These are phyloP conservation scores for Globisporangium yorkense DNA, from an alignment of 352 stramenopile genomes.

Conservation along the genomic window DNA sequence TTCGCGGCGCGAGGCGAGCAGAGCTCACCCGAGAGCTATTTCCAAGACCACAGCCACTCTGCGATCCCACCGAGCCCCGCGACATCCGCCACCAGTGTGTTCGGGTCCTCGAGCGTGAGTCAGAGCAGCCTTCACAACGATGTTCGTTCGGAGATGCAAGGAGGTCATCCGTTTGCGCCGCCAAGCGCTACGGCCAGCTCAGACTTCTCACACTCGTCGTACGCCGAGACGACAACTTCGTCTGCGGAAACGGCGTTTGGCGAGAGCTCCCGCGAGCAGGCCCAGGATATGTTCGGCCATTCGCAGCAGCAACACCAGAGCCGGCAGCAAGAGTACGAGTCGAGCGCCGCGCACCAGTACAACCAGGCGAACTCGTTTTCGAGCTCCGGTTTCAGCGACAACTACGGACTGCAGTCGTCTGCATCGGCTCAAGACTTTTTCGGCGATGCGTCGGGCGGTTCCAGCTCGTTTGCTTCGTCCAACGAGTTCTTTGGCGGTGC, in stretches of 20 bases:
- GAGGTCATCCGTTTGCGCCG: neutral
- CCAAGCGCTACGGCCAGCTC: neutral
- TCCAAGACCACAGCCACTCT: neutral
- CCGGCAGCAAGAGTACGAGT: neutral
- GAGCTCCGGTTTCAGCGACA: slow-evolving; percentile 10
- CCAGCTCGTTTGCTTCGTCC: slow-evolving; percentile 11
- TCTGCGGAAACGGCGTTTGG: neutral
- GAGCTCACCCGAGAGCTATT: neutral
- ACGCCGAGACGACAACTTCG: neutral
- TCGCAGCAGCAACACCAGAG: neutral
- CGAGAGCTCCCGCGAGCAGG: neutral
- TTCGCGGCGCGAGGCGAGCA: neutral
- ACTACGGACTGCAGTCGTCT: slow-evolving; percentile 2
- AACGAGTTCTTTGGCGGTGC: slow-evolving; percentile 19
- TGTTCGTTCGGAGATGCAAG: neutral
- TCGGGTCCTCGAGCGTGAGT: neutral
- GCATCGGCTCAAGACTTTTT: slow-evolving; percentile 12
- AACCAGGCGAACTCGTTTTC: slow-evolving; percentile 7
- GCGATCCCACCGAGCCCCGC: neutral
- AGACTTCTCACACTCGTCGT: neutral
- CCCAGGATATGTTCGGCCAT: slow-evolving; percentile 1
- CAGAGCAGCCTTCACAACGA: slow-evolving; percentile 2
- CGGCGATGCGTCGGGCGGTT: neutral
- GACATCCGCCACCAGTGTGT: neutral
- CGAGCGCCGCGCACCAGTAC: neutral